These are phyloP conservation scores for Rhytidiadelphus loreus DNA, from an alignment of 225 moss, liverwort and hornwort genomes.

Conservation along the genomic window DNA sequence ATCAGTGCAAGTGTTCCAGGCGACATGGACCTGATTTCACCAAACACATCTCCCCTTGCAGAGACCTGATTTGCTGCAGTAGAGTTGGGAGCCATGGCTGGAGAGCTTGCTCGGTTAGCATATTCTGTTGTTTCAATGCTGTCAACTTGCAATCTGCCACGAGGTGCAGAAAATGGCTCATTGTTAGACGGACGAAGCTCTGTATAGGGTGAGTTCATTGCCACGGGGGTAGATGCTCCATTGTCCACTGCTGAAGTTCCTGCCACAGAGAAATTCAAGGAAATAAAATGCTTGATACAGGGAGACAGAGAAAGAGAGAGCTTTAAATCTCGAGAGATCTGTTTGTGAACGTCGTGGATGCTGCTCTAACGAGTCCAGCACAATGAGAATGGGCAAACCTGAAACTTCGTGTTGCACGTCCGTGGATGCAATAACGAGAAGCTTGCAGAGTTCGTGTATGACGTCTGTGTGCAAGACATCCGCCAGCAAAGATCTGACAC, in stretches of 20 bases:
- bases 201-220: neutral
- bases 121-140: neutral
- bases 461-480: conserved; percentile 63
- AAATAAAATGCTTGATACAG: neutral
- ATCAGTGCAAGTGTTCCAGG: conserved; percentile 73
- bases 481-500: conserved; percentile 57
- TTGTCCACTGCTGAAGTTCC: conserved; percentile 15
- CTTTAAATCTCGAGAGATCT: neutral
- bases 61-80: neutral
- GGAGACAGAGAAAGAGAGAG: neutral
- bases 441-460: conserved; percentile 76
- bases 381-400: conserved; percentile 3
- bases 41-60: conserved; percentile 12
- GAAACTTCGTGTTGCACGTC: conserved; percentile 36
- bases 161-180: neutral
- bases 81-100: neutral
- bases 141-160: neutral
- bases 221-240: conserved; percentile 2
- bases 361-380: neutral
- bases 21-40: conserved; percentile 40
- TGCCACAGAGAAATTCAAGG: neutral
- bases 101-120: neutral
- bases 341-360: neutral
- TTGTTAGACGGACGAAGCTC: neutral
- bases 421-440: conserved; percentile 66